These are phyloP conservation scores for Neonectria hederae DNA, from an alignment of 2,329 filamentous ascomycete species.

Conservation along the genomic window DNA sequence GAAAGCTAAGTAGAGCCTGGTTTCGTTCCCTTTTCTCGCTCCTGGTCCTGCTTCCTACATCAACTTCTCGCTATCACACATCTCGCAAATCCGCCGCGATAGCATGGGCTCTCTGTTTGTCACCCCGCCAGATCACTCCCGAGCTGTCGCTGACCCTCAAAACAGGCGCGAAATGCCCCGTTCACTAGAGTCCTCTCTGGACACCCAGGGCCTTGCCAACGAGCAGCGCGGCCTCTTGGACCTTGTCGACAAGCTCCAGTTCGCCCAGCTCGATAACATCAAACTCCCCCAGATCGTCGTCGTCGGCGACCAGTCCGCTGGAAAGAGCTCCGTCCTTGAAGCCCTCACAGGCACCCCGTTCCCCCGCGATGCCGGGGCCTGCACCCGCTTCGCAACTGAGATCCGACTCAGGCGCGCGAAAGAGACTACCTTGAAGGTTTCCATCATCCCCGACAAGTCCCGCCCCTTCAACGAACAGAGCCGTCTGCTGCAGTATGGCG, in stretches of 20 bases:
- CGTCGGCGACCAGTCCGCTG: slow-evolving; percentile 71
- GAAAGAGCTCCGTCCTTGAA: slow-evolving; percentile 71
- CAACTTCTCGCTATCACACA: background rate
- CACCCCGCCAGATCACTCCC: slow-evolving; percentile 32
- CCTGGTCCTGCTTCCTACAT: background rate
- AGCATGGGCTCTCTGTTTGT: slow-evolving; percentile 44
- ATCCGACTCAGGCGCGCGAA: slow-evolving; percentile 62
- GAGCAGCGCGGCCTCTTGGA: slow-evolving; percentile 68
- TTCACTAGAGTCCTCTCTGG: slow-evolving; percentile 59
- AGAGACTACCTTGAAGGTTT: slow-evolving; percentile 57
- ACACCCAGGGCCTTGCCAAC: slow-evolving; percentile 59
- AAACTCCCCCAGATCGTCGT: slow-evolving; percentile 70
- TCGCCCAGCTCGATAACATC: slow-evolving; percentile 61
- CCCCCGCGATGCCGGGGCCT: slow-evolving; percentile 67
- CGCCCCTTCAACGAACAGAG: slow-evolving; percentile 58
- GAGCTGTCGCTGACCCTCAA: slow-evolving; percentile 37
- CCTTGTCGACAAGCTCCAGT: slow-evolving; percentile 64
- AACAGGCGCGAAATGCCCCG: slow-evolving; percentile 48
- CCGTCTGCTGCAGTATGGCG: slow-evolving; percentile 58
- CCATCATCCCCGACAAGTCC: slow-evolving; percentile 64
- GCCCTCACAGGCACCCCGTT: slow-evolving; percentile 71
- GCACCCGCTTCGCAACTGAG: slow-evolving; percentile 70
- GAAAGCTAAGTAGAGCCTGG: background rate
- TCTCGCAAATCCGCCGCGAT: slow-evolving; percentile 15
- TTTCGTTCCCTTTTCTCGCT: background rate